Conservation (phyloP, 345 rosid genomes). For the Chamaenerion angustifolium region DNA sequence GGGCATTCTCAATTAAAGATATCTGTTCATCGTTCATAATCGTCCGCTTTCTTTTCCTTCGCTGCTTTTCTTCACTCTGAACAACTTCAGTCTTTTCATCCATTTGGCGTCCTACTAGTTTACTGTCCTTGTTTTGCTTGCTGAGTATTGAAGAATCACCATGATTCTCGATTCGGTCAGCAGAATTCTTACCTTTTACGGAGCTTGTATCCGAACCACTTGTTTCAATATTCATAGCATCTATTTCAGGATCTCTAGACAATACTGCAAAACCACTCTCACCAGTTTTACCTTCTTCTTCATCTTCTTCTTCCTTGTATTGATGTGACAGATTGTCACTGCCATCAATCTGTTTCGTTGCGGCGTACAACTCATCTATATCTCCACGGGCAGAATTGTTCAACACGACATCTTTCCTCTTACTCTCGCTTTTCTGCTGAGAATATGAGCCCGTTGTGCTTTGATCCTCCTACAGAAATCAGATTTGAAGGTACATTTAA, state of each 20-base stretch:
- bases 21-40: slow-evolving; percentile 88
- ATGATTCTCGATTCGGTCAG: slow-evolving; percentile 31
- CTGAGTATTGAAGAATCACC: slow-evolving; percentile 26
- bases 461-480: slow-evolving; percentile 45
- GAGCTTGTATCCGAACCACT: slow-evolving; percentile 87
- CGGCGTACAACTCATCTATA: slow-evolving; percentile 24
- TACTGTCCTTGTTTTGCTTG: slow-evolving; percentile 34
- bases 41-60: slow-evolving; percentile 81
- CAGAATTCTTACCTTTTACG: slow-evolving; percentile 39
- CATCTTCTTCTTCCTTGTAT: slow-evolving; percentile 14
- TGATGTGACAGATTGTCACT: slow-evolving; percentile 11
- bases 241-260: slow-evolving; percentile 44
- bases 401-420: slow-evolving; percentile 38
- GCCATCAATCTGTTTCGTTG: slow-evolving; percentile 24
- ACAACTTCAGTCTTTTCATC: slow-evolving; percentile 40
- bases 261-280: slow-evolving; percentile 16
- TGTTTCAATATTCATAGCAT: slow-evolving; percentile 51
- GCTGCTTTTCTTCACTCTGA: slow-evolving; percentile 54
- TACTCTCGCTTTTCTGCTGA: slow-evolving; percentile 19
- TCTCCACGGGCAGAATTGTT: slow-evolving; percentile 40
- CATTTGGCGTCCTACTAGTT: slow-evolving; percentile 25
- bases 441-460: slow-evolving; percentile 33
- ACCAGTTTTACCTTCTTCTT: slow-evolving; percentile 23
- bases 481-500: slow-evolving; percentile 2
- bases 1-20: slow-evolving; percentile 68